Evolutionary conservation across 1,284 basidiomycete species (phyloP), one percentile per base, ranked within the genome.

Genomic region (Porogramme epimiltina): DNA sequence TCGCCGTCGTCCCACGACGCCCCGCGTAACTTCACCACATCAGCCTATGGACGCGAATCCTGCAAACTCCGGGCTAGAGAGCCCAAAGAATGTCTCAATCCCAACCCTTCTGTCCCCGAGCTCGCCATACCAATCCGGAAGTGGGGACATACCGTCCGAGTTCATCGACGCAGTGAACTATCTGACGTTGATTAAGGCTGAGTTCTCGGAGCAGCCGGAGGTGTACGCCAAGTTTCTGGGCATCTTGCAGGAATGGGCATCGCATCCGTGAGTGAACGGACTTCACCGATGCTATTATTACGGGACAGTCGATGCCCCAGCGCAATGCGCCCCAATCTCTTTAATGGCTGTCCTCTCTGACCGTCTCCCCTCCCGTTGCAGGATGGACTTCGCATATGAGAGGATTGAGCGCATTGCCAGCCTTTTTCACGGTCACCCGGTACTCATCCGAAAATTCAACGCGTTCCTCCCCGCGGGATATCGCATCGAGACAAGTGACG

Each of bases 221-320:
- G 93, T 96, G 16, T 98, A 97, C 74, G 97, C 97, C 68, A 84
- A 87, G 51, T 98, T 98, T 69, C 73, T 98, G 64, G 95, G 97
- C 65, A 96, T 98, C 60, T 97, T 98, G 95, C 98, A 98, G 72
- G 95, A 98, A 67, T 96, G 96, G 72, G 96, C 96, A 74, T 89
- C 88, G 51, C 90, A 95, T 63, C 73, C 84, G 93, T 95, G 64
- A 65, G 86, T 77, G 22, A 49, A 16, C n/a, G n/a, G n/a, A n/a
- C n/a, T n/a, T n/a, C n/a, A n/a, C n/a, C n/a, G n/a, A n/a, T n/a
- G n/a, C n/a, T n/a, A n/a, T n/a, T n/a, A n/a, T n/a, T n/a, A 31
- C 28, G 8, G 28, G 28, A 31, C 28, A 31, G 15, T n/a, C n/a
- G n/a, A n/a, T n/a, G n/a, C 28, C 28, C 28, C 28, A 8, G 15